Evolutionary conservation across 441 rosid species (phyloP).

Genomic region (Populus hybrid): DNA sequence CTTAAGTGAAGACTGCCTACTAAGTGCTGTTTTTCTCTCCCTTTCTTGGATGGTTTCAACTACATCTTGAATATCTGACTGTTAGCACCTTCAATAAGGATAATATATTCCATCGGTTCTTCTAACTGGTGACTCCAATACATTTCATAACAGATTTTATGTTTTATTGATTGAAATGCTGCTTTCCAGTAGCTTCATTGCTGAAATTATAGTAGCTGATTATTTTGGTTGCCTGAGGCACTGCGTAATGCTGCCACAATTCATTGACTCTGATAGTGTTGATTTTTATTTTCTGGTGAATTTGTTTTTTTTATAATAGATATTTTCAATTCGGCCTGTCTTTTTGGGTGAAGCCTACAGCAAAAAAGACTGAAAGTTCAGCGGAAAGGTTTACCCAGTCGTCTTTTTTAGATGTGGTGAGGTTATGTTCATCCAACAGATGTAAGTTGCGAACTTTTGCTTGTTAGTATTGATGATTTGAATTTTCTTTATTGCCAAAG

Average conservation of each 20-base stretch:
- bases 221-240: conserved; percentile 19
- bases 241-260: conserved; percentile 28
- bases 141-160: not conserved
- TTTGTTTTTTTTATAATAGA: conserved; percentile 47
- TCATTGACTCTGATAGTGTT: conserved; percentile 31
- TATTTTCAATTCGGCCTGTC: conserved; percentile 58
- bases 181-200: conserved; percentile 15
- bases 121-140: not conserved
- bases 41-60: not conserved
- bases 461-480: conserved; percentile 19
- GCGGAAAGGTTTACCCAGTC: conserved; percentile 55
- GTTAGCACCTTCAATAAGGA: not conserved
- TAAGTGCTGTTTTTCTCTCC: not conserved
- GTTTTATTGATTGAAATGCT: conserved; percentile 1
- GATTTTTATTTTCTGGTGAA: conserved; percentile 46
- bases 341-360: conserved; percentile 65
- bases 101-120: not conserved
- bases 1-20: not conserved
- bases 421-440: conserved; percentile 36
- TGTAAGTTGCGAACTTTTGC: conserved; percentile 26
- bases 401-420: conserved; percentile 60
- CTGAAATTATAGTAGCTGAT: conserved; percentile 9
- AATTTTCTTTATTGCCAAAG: not conserved
- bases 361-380: conserved; percentile 57
- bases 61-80: not conserved